phyloP scores from a whole-genome alignment of 2,329 filamentous ascomycete genomes.

The Ophiostoma angusticollis region DNA sequence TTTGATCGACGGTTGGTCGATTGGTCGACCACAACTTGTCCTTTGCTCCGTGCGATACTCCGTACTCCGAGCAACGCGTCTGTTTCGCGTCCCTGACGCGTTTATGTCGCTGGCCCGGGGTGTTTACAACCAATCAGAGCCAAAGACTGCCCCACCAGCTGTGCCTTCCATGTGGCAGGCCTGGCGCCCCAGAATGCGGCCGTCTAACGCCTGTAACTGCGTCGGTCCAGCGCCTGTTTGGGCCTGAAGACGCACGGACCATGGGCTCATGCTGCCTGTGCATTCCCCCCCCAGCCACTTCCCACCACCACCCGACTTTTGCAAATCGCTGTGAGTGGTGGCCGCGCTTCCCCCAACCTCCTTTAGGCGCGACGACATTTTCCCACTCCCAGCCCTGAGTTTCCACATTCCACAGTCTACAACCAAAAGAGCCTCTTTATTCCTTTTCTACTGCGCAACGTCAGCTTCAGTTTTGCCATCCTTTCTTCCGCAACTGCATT shows the following conservation, averaged over 20 bases:
- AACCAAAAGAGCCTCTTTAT: background rate
- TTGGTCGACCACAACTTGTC: too few species aligned
- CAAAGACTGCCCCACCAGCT: background rate
- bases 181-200: constrained; percentile 1
- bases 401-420: constrained; percentile 7
- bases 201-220: too few species aligned
- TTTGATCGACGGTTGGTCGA: background rate
- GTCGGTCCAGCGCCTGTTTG: constrained; percentile 1
- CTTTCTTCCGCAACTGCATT: background rate
- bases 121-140: constrained; percentile 7
- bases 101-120: constrained; percentile 7
- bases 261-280: background rate
- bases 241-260: constrained; percentile 4
- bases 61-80: constrained; percentile 14
- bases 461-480: background rate
- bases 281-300: constrained; percentile 5
- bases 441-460: background rate
- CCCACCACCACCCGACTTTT: constrained; percentile 8
- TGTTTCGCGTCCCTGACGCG: constrained; percentile 14
- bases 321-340: constrained; percentile 8
- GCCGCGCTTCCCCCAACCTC: constrained; percentile 10
- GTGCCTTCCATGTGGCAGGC: constrained; percentile 6
- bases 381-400: constrained; percentile 1
- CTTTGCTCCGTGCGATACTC: too few species aligned
- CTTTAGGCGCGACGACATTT: constrained; percentile 4